Base-by-base conservation (phyloP, 73 alveolate species). In the Breviolum minutum region DNA sequence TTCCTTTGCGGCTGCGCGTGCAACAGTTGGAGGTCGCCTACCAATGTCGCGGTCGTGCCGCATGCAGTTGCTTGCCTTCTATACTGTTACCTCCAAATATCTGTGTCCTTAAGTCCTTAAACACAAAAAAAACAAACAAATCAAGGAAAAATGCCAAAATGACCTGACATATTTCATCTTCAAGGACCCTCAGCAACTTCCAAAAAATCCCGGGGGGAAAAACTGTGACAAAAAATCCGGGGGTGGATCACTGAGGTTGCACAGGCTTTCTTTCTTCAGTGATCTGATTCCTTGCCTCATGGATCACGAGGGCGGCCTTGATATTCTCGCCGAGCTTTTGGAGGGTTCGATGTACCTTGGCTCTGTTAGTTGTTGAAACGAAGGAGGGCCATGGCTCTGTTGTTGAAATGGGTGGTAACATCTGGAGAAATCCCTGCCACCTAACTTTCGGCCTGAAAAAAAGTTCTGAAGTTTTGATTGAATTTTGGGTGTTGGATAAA, bases 1-100 rank as follows among this genome's bases (percentile, higher is more conserved):
- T 24, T 90, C 96, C 87, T 90, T 90, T 74, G 69, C 80, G 20
- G 85, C 71, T 29, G 96, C 96, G 12, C 60, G 96, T 24, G 74
- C 88, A 16, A 70, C 74, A 73, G 14, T 90, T 86, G 80, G 96
- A 6, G 87, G 87, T 17, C 96, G 96, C 63, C 76, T 90, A 61
- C 66, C 70, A 12, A 62, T 90, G 87, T 87, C 95, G 24, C 10
- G 94, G 94, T 81, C 70, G 7, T 24, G 8, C 32, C 90, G 74
- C 76, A n/a, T 61, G 94, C 60, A 26, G 77, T 54, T 73, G 29
- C 94, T 60, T 2, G 90, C 19, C 66, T 10, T 8, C 24, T 8
- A 7, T 32, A 48, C 8, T 17, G 24, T 61, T 60, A 27, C 48
- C 30, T 17, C 10, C 20, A n/a, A 77, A 77, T 77, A 77, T 77